Percentiles rank a stretch among this genome's conserved stretches.
These are phyloP conservation scores for Urochloa ruziziensis DNA, from an alignment of 176 grass and related monocot genomes.

Conservation along the genomic window DNA sequence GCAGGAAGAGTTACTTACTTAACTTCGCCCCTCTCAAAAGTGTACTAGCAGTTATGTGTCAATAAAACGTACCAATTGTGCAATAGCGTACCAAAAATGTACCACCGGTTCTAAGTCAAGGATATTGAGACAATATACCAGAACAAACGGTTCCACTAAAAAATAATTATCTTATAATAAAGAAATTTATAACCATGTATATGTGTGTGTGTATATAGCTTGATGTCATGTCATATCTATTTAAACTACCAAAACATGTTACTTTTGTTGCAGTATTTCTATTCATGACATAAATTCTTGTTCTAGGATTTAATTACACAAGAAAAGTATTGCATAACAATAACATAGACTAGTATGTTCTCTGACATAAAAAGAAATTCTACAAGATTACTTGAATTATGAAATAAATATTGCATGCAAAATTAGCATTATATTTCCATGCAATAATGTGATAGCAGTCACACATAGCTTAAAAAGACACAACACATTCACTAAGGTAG, in stretches of 20 bases:
- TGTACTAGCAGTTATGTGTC: neutral
- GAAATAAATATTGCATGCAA: neutral
- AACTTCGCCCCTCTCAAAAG: neutral
- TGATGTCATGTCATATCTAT: too few species aligned
- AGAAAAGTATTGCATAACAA: neutral
- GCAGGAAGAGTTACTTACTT: neutral
- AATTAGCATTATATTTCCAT: too few species aligned
- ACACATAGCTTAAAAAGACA: too few species aligned
- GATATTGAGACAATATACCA: neutral
- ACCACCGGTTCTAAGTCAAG: neutral
- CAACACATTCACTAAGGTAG: neutral
- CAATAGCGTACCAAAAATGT: neutral
- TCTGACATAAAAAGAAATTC: neutral
- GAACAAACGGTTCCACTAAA: too few species aligned
- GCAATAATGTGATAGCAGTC: too few species aligned
- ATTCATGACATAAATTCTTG: neutral
- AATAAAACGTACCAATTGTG: neutral
- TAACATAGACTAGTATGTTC: too few species aligned
- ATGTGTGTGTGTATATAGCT: neutral
- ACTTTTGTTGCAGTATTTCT: neutral
- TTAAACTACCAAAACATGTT: neutral
- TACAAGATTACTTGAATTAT: neutral
- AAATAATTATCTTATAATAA: neutral
- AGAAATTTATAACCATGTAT: neutral
- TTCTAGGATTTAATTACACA: neutral